Base-by-base conservation (phyloP, 2,329 filamentous ascomycete genomes). In the Lasiodiplodia sp. region DNA sequence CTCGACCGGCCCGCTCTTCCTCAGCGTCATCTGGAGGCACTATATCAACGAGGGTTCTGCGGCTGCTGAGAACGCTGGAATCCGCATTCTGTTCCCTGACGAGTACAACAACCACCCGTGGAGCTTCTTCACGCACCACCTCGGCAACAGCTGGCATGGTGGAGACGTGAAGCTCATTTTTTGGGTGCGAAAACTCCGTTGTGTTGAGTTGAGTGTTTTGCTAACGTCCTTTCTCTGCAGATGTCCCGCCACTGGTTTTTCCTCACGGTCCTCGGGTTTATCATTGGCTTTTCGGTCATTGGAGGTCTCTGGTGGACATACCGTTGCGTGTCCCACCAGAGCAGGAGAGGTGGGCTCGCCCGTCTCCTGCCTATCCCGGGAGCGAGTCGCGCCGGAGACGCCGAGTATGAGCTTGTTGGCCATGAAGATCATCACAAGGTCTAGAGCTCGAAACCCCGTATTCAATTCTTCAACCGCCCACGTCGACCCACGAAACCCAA, bases 11-110 rank as follows among this genome's bases (percentile, higher is more conserved):
- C 92, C 92, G 0, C 82, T 94, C 37, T 94, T 93, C 81, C 80
- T 94, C 56, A 92, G 88, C 68, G 86, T 94, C 51, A 86, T 92
- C 69, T 92, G 91, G 89, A 89, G 91, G 75, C 88, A 92, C 77
- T 94, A 92, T 78, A 88, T 89, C 77, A 83, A 85, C 40, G 80
- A 83, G 21, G 82, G 81, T 53, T 84, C 79, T 10, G 71, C 79
- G 53, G 84, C 79, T 12, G 71, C 79, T 18, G 82, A 78, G 53
- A 81, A 83, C 34, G 86, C 83, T n/a, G 84, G 88, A 38, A 85
- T 93, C 6, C 83, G 90, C 68, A 86, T 92, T 57, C 81, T 93
- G 66, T 92, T 92, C 85, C 88, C 86, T 16, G 86, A 89, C 56
- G 89, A 92, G 75, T 92, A 92, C 80, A 90, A 89, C 74, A 84